Evolutionary conservation across 2,329 filamentous ascomycete genomes (phyloP).

Genomic region (Coleophoma cylindrospora): DNA sequence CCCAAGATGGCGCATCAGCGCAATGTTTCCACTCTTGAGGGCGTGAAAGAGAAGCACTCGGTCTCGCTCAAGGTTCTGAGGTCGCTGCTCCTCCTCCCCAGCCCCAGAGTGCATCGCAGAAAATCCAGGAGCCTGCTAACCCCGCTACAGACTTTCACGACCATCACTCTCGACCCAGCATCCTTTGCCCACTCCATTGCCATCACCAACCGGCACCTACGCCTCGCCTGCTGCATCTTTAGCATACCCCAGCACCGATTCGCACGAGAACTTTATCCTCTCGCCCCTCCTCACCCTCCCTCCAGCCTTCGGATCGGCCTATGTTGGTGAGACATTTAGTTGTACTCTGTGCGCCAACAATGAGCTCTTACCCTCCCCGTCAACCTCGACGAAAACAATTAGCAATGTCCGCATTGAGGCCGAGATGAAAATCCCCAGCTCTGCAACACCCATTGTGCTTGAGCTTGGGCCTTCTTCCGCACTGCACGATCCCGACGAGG

Average conservation of each 20-base stretch:
- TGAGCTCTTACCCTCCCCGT: slow-evolving; percentile 48
- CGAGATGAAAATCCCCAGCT: slow-evolving; percentile 89
- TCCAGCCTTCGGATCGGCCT: slow-evolving; percentile 86
- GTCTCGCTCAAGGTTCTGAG: slow-evolving; percentile 73
- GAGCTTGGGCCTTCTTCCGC: slow-evolving; percentile 38
- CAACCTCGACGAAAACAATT: slow-evolving; percentile 41
- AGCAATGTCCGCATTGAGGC: slow-evolving; percentile 79
- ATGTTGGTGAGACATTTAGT: slow-evolving; percentile 91
- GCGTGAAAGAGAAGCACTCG: slow-evolving; percentile 68
- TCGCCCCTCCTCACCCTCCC: slow-evolving; percentile 74
- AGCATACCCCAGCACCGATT: slow-evolving; percentile 56
- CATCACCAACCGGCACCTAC: slow-evolving; percentile 32
- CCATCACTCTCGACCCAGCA: slow-evolving; percentile 72
- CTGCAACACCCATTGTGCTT: slow-evolving; percentile 55
- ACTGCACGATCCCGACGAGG: too few relatives aligned
- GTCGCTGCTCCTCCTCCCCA: slow-evolving; percentile 32
- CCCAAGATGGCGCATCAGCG: slow-evolving; percentile 26
- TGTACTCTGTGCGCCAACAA: slow-evolving; percentile 97
- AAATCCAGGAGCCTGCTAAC: slow-evolving; percentile 3
- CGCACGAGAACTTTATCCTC: slow-evolving; percentile 42
- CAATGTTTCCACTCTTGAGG: slow-evolving; percentile 18
- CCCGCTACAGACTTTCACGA: slow-evolving; percentile 63
- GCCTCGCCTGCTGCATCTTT: slow-evolving; percentile 60
- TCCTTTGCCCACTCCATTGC: slow-evolving; percentile 46
- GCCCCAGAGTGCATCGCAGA: not conserved